Evolutionary conservation across 169 alveolate species (phyloP), one percentile per base, ranked within the genome.

Genomic region (Plasmodium falciparum): DNA sequence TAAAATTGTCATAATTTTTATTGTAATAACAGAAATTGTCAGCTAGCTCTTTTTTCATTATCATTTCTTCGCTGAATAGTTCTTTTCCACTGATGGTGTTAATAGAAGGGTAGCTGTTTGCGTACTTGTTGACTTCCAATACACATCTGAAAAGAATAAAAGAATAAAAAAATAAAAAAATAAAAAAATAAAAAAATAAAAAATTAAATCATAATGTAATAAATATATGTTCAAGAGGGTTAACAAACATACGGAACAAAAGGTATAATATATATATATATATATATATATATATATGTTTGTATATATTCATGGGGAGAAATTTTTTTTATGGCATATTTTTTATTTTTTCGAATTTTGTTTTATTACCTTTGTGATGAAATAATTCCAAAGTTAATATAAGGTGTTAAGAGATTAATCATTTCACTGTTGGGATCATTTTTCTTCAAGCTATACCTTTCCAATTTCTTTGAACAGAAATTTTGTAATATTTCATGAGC

Each of bases 21-120:
- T 93, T 93, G 71, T 93, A 95, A 74, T 90, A 92, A 39, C 94
- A 88, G 47, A 92, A 93, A 71, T 95, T 95, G 91, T 94, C 96
- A 3, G 96, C 92, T 75, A 94, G 66, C 58, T 75, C 90, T 24
- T 88, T 83, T 22, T 88, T 74, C 58, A 92, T 88, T 49, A 85
- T 61, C 2, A 88, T 61, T 15, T 52, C 90, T 69, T 75, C 89
- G 47, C 61, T 78, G 67, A 74, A 65, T 43, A 54, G 13, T 58
- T 88, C 86, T 56, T 59, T 49, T 49, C 85, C 74, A 67, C 92
- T 9, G 33, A 43, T 69, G 0, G 63, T 11, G 12, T 54, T 62
- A 45, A 58, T 71, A 70, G 73, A 33, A 15, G 88, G 76, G 47
- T 29, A 72, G 50, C 15, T 74, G 78, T 78, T 47, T 11, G 67